Conservation (phyloP, 2,329 filamentous ascomycete species). For the Alternaria solani region DNA sequence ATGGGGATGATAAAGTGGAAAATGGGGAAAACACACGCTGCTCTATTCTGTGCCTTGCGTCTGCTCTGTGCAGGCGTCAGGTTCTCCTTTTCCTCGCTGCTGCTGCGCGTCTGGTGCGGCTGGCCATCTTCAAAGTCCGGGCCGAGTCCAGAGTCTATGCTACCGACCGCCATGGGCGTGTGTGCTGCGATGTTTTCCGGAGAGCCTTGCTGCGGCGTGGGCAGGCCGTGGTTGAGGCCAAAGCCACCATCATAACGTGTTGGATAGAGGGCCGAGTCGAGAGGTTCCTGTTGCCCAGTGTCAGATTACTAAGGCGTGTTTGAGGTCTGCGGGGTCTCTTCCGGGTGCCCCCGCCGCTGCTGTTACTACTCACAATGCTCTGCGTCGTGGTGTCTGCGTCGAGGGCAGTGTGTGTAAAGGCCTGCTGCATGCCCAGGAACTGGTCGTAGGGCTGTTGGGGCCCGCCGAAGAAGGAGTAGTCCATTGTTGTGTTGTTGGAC, state of each 20-base stretch:
- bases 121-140: conserved; percentile 50
- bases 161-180: conserved; percentile 48
- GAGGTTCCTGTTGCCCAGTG: conserved; percentile 50
- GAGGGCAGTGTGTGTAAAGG: conserved; percentile 41
- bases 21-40: conserved; percentile 69
- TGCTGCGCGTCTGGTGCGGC: conserved; percentile 48
- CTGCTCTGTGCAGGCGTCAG: conserved; percentile 61
- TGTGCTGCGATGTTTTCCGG: conserved; percentile 39
- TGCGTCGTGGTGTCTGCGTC: conserved; percentile 49
- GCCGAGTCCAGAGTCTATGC: conserved; percentile 55
- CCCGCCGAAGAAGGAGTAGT: conserved; percentile 63
- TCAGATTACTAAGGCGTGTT: conserved; percentile 31
- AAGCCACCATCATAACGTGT: conserved; percentile 43
- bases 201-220: conserved; percentile 43
- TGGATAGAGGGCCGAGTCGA: conserved; percentile 50
- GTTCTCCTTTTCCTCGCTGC: conserved; percentile 58
- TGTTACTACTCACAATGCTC: conserved; percentile 41
- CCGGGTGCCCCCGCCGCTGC: neutral
- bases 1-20: too few relatives aligned
- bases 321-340: neutral
- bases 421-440: conserved; percentile 57
- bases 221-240: conserved; percentile 36
- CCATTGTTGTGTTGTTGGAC: conserved; percentile 57
- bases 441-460: conserved; percentile 57
- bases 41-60: conserved; percentile 75